Base-by-base conservation (phyloP, 177 flowering plant species). In the Vitis hybrid region DNA sequence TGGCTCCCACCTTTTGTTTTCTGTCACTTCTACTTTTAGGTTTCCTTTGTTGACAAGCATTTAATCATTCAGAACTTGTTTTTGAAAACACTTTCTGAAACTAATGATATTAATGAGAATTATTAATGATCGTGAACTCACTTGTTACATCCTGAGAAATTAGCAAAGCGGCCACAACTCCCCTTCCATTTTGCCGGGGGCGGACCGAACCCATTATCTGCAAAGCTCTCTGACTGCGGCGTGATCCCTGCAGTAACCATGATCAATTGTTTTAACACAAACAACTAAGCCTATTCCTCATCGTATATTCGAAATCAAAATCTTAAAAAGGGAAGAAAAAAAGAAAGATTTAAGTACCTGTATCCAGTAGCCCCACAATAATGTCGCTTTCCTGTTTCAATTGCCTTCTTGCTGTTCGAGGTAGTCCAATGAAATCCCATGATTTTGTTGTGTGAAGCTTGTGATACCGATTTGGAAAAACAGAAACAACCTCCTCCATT, bases 61-160 rank as follows among this genome's bases (percentile, higher is more conserved):
- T 40, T 40, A 7, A 40, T 40, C 8, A 40, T 40, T 40, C 46
- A 40, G 46, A 40, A 40, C 5, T 27, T 27, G 46, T 40, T 40
- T 7, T 40, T 4, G 6, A 40, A 7, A 40, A 40, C 46, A 40
- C 8, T 40, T 40, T 40, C 7, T 40, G 46, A 40, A 40, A 40
- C 46, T 6, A 40, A 40, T 40, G 46, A 40, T 6, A 40, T 40
- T 40, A 40, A 40, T 6, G 8, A 40, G 46, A 40, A 40, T 40
- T 40, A 40, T 40, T 7, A 40, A 40, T 40, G 46, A 40, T 40
- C 46, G 2, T 11, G 2, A 27, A 27, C 56, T 74, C 79, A 88
- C 94, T 87, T 90, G 85, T 88, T 90, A 82, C 94, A 90, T 56
- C 91, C 91, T 7, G 89, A 67, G 81, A 90, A 90, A 73, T 90